Conservation (phyloP, 169 alveolate species). For the Plasmodium berghei region DNA sequence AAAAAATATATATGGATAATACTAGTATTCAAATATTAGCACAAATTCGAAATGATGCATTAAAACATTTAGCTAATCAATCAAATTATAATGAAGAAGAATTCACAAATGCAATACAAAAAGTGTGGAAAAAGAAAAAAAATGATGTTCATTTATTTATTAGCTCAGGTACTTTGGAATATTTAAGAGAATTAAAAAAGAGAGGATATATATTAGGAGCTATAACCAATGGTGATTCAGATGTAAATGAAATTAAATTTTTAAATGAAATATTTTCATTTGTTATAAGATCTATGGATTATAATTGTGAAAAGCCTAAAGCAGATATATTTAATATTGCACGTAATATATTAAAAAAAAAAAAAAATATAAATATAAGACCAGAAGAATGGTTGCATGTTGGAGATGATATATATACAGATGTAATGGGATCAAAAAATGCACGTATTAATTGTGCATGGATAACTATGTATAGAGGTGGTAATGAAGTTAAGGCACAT, state of each 20-base stretch:
- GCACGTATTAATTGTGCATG: slow-evolving; percentile 69
- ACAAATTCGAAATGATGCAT: slow-evolving; percentile 43
- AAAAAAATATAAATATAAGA: slow-evolving; percentile 6
- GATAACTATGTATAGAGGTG: slow-evolving; percentile 69
- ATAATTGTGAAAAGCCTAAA: slow-evolving; percentile 57
- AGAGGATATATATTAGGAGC: slow-evolving; percentile 74
- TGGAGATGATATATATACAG: slow-evolving; percentile 69
- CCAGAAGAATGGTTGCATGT: slow-evolving; percentile 68
- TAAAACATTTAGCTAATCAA: slow-evolving; percentile 49
- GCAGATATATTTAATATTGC: slow-evolving; percentile 62
- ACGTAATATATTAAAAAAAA: slow-evolving; percentile 42
- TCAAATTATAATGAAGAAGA: slow-evolving; percentile 58
- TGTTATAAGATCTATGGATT: slow-evolving; percentile 70
- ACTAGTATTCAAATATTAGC: slow-evolving; percentile 44
- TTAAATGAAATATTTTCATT: slow-evolving; percentile 58
- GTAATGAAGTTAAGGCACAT: slow-evolving; percentile 29
- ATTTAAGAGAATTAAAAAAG: slow-evolving; percentile 45
- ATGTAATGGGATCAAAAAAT: slow-evolving; percentile 67
- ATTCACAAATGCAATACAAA: slow-evolving; percentile 40
- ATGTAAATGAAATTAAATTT: slow-evolving; percentile 51
- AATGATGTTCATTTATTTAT: slow-evolving; percentile 70
- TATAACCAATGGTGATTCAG: slow-evolving; percentile 75
- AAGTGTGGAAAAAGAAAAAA: slow-evolving; percentile 52
- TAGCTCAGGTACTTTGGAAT: slow-evolving; percentile 64
- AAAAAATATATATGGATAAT: slow-evolving; percentile 6